Evolutionary conservation across 805 yeast genomes (phyloP), one percentile per base, ranked within the genome.

Genomic region (Candida multigemmis): DNA sequence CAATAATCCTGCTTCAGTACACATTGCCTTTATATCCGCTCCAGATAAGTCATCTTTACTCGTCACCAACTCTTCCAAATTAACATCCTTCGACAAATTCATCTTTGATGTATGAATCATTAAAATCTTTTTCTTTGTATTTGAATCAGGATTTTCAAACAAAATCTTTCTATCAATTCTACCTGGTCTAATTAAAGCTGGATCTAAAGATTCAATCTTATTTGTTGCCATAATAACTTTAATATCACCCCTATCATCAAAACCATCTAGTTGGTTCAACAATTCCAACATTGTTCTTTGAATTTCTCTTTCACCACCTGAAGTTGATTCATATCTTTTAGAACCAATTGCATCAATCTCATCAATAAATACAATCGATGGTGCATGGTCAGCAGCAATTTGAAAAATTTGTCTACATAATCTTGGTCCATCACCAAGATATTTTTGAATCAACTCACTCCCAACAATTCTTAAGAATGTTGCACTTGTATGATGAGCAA

Each of bases 281-380:
- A 89, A 64, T 60, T 87, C 97, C 71, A 87, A 68, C 97, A 87
- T 89, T 19, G 97, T 89, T 65, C 97, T 77, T 63, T 89, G 97
- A 38, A 89, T 84, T 60, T 89, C 97, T 42, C 95, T 74, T 60
- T 89, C 97, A 50, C 97, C 97, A 23, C 97, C 96, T 12, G 94
- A 79, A 42, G 89, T 94, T 12, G 96, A 85, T 34, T 89, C 96
- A 55, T 89, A 87, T 56, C 99, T 77, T 55, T 89, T 89, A n/a
- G 94, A 82, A 57, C 98, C 99, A 50, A 91, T 91, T 23, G 99
- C 97, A 59, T 91, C 98, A 48, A 91, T 89, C 63, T 91, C 98
- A 61, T 91, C 98, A 40, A 91, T 91, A 48, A 91, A 91, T 19
- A 91, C 96, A 60, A 91, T 91, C n/a, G 95, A 78, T 20, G 98